A percentile compares a stretch with the other conserved stretches of the same genome.
These are phyloP conservation scores for Ustilago shanxiensis DNA, from an alignment of 1,284 basidiomycete species.

Conservation along the genomic window DNA sequence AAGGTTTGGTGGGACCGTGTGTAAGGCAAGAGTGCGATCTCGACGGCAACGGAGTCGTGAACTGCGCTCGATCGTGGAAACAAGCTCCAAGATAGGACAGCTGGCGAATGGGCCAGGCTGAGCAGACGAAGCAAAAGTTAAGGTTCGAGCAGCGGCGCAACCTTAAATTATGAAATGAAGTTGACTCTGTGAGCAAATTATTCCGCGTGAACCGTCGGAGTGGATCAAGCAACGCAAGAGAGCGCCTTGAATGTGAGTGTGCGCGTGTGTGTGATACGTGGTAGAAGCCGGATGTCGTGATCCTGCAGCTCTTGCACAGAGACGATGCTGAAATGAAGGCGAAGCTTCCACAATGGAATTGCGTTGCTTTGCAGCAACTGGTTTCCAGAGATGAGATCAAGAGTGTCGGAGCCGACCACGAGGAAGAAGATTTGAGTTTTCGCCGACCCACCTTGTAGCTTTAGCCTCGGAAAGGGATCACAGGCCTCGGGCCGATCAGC, in stretches of 20 bases:
- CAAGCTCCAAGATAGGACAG: neutral
- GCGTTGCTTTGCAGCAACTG: slow-evolving; percentile 17
- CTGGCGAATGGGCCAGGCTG: slow-evolving; percentile 3
- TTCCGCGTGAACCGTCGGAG: slow-evolving; percentile 27
- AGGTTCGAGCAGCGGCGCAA: slow-evolving; percentile 37
- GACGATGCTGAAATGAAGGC: slow-evolving; percentile 18
- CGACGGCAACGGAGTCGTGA: neutral
- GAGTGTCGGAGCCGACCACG: slow-evolving; percentile 14
- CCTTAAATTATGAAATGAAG: slow-evolving; percentile 43
- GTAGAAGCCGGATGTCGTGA: slow-evolving; percentile 23
- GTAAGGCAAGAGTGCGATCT: neutral
- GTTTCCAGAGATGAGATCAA: slow-evolving; percentile 18
- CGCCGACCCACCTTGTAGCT: slow-evolving; percentile 12
- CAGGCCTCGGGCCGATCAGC: neutral
- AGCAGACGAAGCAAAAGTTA: slow-evolving; percentile 15
- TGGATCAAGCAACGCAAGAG: slow-evolving; percentile 22
- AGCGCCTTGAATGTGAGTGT: neutral
- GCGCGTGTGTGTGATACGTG: slow-evolving; percentile 8
- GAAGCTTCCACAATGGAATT: slow-evolving; percentile 14
- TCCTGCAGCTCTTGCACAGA: slow-evolving; percentile 6
- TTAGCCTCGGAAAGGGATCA: neutral
- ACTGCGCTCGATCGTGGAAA: slow-evolving; percentile 11
- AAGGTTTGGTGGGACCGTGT: slow-evolving; percentile 30
- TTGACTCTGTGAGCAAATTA: slow-evolving; percentile 18
- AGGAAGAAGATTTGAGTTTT: neutral